Conservation (phyloP, 108 stramenopile genomes). For the Cyclotella sp. region DNA sequence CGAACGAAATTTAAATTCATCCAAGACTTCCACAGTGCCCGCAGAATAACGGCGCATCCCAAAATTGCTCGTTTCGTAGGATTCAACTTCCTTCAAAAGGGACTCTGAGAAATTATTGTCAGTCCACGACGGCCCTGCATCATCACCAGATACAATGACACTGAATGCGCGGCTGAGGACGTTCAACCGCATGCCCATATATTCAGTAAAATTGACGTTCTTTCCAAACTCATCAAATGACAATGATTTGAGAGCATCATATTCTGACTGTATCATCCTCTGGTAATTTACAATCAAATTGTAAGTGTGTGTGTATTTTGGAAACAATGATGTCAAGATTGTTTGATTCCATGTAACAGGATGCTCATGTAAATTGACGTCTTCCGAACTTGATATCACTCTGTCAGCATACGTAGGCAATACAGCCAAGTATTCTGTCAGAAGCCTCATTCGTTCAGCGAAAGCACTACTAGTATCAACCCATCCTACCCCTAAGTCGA, state of each 20-base stretch:
- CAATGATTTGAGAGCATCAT: conserved; percentile 56
- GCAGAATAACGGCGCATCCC: conserved; percentile 13
- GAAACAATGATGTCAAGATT: conserved; percentile 44
- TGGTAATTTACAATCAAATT: conserved; percentile 58
- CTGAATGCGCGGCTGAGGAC: conserved; percentile 82
- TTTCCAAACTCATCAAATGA: conserved; percentile 54
- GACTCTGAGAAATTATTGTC: conserved; percentile 27
- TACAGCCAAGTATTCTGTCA: conserved; percentile 44
- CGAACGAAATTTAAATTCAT: conserved; percentile 60
- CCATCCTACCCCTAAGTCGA: conserved; percentile 23
- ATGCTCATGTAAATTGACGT: conserved; percentile 44
- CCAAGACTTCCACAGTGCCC: conserved; percentile 31
- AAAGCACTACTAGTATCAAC: conserved; percentile 16
- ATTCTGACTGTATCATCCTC: conserved; percentile 70
- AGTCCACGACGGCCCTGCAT: conserved; percentile 41
- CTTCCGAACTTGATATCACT: not conserved
- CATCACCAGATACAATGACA: conserved; percentile 45
- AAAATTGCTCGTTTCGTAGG: conserved; percentile 63
- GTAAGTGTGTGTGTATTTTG: conserved; percentile 52
- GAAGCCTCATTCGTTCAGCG: conserved; percentile 21
- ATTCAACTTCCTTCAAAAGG: conserved; percentile 54
- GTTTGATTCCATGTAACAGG: conserved; percentile 57
- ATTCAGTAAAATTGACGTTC: conserved; percentile 56
- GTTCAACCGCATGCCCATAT: conserved; percentile 66
- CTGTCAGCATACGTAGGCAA: conserved; percentile 62